Conservation (phyloP, 768 basidiomycete species). For the Tricholoma sp. region DNA sequence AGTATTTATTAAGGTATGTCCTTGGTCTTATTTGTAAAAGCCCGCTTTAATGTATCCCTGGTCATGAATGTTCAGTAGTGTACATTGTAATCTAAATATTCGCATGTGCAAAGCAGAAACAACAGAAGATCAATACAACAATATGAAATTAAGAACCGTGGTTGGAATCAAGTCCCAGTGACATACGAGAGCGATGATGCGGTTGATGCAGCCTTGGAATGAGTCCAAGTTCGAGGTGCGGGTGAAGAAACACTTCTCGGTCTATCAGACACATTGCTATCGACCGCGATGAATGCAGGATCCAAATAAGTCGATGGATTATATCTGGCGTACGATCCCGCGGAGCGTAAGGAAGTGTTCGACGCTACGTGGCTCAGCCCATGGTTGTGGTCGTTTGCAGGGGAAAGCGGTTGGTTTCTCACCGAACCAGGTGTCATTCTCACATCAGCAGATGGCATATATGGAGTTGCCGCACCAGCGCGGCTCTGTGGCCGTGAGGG, state of each 20-base stretch:
- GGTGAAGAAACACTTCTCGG: not conserved
- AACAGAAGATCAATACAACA: not conserved
- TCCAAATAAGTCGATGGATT: slow-evolving; percentile 27
- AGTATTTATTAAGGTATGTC: not conserved
- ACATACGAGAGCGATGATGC: slow-evolving; percentile 8
- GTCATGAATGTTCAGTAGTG: not conserved
- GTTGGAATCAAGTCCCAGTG: not conserved
- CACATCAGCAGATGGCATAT: not conserved
- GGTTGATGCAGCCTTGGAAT: slow-evolving; percentile 6
- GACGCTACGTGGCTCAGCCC: slow-evolving; percentile 20
- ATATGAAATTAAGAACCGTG: not conserved
- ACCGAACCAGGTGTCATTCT: not conserved
- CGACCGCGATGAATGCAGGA: slow-evolving; percentile 18
- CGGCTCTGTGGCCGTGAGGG: not conserved
- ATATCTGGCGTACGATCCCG: slow-evolving; percentile 22
- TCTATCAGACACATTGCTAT: not conserved
- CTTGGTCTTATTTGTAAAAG: too few species aligned
- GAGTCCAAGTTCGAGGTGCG: not conserved
- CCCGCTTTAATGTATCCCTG: not conserved
- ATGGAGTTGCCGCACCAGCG: not conserved
- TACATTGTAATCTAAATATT: not conserved
- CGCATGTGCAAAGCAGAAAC: not conserved
- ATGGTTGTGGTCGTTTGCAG: not conserved
- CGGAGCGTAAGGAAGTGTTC: slow-evolving; percentile 25
- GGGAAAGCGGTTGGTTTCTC: not conserved